Base-by-base conservation (phyloP, 768 basidiomycete genomes). In the Agrocybe pediades region DNA sequence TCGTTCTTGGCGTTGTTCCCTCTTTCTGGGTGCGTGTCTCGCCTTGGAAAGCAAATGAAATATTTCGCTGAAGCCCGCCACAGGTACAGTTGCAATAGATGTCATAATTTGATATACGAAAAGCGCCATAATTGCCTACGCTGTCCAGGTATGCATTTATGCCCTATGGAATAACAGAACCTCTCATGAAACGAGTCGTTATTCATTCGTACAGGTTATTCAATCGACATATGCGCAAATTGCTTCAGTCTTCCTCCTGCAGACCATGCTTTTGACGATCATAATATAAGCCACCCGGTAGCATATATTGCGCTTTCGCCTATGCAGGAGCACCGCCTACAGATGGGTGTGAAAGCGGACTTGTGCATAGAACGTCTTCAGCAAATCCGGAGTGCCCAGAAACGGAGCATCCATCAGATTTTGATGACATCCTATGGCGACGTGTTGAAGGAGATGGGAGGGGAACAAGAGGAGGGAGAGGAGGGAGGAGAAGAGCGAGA, bases 221-320 rank as follows among this genome's bases (percentile, higher is more conserved):
- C 15, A 23, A 56, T 51, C 13, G 44, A 51, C 33, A 21, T 56
- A 2, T 56, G 55, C 25, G 42, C 43, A 2, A 27, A 47, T 21
- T 56, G 55, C 36, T 51, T 39, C 16, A 27, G 30, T 6, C 39
- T 39, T 30, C 39, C 55, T 2, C 13, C 24, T 7, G 40, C 41
- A 2, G 43, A 41, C 15, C 39, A 56, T 49, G 25, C 33, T 2
- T 17, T 47, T 13, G 16, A 25, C 9, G 39, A 25, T 6, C 55
- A 56, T 13, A 17, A 27, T 4, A 51, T 43, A 26, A 23, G n/a
- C 16, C 55, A 56, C 42, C 21, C 50, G 6, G 40, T 56, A 17
- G 30, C 30, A 33, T 48, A 27, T n/a, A 48, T 29, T 7, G 26
- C 46, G 11, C 30, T 29, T 15, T n/a, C 11, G 17, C 46, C 46